Percentiles rank a stretch among this genome's conserved stretches.
phyloP scores from a whole-genome alignment of 768 basidiomycete genomes.

The Scleroderma citrinum region DNA sequence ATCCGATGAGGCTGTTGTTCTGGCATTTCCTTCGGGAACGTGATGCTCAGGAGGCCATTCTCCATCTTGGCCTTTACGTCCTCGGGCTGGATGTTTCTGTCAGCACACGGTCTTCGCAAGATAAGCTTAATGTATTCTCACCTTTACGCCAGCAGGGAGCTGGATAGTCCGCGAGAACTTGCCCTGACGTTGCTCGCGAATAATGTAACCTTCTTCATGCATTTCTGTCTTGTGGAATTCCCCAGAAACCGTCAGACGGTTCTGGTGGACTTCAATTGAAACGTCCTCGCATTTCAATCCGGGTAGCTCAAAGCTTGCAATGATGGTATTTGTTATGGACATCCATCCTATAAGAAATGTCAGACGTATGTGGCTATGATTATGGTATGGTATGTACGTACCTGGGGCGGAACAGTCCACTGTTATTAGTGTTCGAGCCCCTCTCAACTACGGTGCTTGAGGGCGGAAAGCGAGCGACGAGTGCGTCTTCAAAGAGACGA shows the following conservation, averaged over 20 bases:
- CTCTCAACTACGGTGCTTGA: constrained; percentile 34
- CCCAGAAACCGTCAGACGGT: constrained; percentile 46
- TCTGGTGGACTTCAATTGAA: constrained; percentile 45
- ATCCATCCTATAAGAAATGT: too few species aligned
- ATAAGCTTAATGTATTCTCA: constrained; percentile 12
- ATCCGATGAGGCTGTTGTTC: constrained; percentile 42
- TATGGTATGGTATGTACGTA: too few species aligned
- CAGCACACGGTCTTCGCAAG: neutral
- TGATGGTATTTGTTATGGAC: too few species aligned
- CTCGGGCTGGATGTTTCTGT: constrained; percentile 16
- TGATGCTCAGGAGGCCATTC: constrained; percentile 45
- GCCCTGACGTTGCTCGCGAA: constrained; percentile 43
- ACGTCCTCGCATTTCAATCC: constrained; percentile 47
- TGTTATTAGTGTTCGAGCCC: constrained; percentile 24
- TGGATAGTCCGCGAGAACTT: constrained; percentile 45
- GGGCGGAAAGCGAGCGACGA: constrained; percentile 21
- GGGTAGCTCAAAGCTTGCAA: constrained; percentile 54
- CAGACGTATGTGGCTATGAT: too few species aligned
- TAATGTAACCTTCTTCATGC: constrained; percentile 30
- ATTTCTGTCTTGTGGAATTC: constrained; percentile 33
- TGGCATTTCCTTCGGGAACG: constrained; percentile 45
- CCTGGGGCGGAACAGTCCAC: too few species aligned
- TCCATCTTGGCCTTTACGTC: constrained; percentile 43
- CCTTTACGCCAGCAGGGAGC: constrained; percentile 45
- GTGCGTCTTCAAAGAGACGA: constrained; percentile 37